Conservation (phyloP, 257 asterid genomes). For the Scutellaria galericulata region DNA sequence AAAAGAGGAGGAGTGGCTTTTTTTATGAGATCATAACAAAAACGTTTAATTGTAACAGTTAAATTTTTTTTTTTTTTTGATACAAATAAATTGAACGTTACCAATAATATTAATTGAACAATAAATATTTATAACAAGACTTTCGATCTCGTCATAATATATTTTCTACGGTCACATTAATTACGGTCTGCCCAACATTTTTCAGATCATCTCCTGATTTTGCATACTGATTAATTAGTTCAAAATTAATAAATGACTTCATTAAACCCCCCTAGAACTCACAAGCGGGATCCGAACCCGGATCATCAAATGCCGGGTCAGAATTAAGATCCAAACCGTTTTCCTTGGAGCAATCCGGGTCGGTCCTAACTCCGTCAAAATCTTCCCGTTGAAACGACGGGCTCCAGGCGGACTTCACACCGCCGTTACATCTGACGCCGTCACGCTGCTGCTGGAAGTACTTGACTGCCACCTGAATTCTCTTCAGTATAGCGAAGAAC, state of each 20-base stretch:
- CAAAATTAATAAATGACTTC: neutral
- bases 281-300: slow-evolving; percentile 7
- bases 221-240: neutral
- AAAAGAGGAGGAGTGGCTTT: too few relatives aligned
- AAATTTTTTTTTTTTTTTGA: too few relatives aligned
- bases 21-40: too few relatives aligned
- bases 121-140: too few relatives aligned
- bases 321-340: slow-evolving; percentile 39
- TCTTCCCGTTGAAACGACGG: slow-evolving; percentile 41
- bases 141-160: too few relatives aligned
- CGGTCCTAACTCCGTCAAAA: slow-evolving; percentile 35
- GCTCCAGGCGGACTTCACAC: slow-evolving; percentile 30
- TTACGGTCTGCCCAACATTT: too few relatives aligned
- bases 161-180: too few relatives aligned
- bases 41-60: too few relatives aligned
- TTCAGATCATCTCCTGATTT: too few relatives aligned
- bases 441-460: slow-evolving; percentile 47
- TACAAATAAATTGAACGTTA: too few relatives aligned
- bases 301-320: slow-evolving; percentile 31
- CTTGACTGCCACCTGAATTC: slow-evolving; percentile 53
- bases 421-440: slow-evolving; percentile 30
- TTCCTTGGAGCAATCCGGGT: neutral
- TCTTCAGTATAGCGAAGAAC: slow-evolving; percentile 54
- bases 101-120: too few relatives aligned
- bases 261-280: neutral